Percentiles rank a stretch among this genome's conserved stretches.
These are phyloP conservation scores for Nitzschia putrida DNA, from an alignment of 108 stramenopile genomes.

Conservation along the genomic window DNA sequence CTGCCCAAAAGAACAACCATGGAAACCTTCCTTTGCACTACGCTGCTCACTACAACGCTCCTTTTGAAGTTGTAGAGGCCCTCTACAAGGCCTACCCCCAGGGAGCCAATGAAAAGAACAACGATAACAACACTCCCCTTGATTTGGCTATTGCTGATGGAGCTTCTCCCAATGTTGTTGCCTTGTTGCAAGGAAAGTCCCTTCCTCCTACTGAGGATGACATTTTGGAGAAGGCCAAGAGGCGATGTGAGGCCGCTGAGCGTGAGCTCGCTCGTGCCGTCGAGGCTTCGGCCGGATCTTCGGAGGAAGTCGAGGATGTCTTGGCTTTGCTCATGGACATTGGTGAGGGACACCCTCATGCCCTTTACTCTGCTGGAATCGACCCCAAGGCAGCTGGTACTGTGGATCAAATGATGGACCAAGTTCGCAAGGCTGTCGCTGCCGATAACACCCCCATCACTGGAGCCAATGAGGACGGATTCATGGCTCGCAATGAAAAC, in stretches of 20 bases:
- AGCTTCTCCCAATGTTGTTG: constrained; percentile 77
- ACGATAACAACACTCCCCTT: constrained; percentile 84
- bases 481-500: constrained; percentile 27
- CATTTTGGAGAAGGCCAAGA: constrained; percentile 67
- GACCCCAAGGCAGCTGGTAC: constrained; percentile 66
- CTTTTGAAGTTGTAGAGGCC: constrained; percentile 82
- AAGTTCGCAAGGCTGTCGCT: constrained; percentile 77
- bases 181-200: constrained; percentile 76
- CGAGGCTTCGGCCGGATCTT: constrained; percentile 57
- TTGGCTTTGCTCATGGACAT: constrained; percentile 76
- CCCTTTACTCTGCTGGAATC: constrained; percentile 81
- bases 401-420: constrained; percentile 71
- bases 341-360: constrained; percentile 71
- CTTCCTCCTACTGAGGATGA: constrained; percentile 84
- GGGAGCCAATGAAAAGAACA: constrained; percentile 80
- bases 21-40: constrained; percentile 84
- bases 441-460: constrained; percentile 56
- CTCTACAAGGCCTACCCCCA: constrained; percentile 83
- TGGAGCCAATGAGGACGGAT: constrained; percentile 34
- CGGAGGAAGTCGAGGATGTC: constrained; percentile 76
- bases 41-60: constrained; percentile 87
- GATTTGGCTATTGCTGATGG: constrained; percentile 88
- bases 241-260: constrained; percentile 73
- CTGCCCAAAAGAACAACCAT: constrained; percentile 86
- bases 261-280: constrained; percentile 71